A percentile compares a stretch with the other conserved stretches of the same genome.
phyloP scores from a whole-genome alignment of 2,329 filamentous ascomycete genomes.

The Pseudogymnoascus sp. region DNA sequence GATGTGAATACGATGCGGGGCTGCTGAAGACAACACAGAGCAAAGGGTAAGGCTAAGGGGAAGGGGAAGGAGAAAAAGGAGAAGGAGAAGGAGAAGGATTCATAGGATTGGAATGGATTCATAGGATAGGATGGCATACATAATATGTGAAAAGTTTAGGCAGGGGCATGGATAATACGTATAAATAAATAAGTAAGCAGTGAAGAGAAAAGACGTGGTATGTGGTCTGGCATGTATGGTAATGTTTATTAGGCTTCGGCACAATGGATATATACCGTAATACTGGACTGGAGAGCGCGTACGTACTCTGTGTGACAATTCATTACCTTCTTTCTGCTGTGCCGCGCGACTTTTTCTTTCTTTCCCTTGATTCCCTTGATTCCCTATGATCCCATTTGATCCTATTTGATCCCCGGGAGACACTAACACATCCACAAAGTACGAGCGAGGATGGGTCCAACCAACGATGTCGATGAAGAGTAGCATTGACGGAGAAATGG shows the following conservation, averaged over 20 bases:
- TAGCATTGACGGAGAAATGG: background rate
- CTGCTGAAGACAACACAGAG: background rate
- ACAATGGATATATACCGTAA: background rate
- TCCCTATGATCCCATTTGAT: background rate
- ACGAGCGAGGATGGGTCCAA: background rate
- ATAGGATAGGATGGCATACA: background rate
- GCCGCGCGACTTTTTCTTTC: background rate
- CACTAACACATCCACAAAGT: conserved; percentile 2
- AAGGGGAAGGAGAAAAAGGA: background rate
- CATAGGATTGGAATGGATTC: background rate
- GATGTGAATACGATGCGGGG: conserved; percentile 3
- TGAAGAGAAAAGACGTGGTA: background rate
- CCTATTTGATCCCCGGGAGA: background rate
- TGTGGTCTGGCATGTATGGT: background rate
- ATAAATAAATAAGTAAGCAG: background rate
- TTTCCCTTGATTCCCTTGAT: background rate
- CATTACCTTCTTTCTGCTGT: background rate
- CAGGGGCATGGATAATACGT: background rate
- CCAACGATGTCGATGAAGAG: background rate
- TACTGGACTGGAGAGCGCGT: background rate
- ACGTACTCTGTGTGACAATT: background rate
- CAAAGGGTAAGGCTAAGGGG: background rate
- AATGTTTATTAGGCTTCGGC: background rate
- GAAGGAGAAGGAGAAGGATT: background rate
- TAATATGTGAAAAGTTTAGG: background rate